These are phyloP conservation scores for Diaporthe nobilis DNA, from an alignment of 2,329 filamentous ascomycete genomes.

Conservation along the genomic window DNA sequence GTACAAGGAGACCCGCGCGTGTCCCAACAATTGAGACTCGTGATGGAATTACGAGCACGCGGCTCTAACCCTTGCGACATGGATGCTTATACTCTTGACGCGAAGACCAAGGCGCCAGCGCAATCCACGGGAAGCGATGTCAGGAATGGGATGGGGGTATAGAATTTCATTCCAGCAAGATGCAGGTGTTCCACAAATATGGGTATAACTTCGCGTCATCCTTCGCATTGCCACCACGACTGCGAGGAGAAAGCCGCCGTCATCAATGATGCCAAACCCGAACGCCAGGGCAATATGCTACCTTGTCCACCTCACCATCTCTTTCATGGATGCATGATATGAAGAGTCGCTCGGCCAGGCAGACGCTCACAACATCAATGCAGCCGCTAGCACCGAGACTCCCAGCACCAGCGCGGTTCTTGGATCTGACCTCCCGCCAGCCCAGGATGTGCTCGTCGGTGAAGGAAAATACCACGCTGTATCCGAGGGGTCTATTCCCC, in stretches of 20 bases:
- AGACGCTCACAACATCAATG: not conserved
- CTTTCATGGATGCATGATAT: not conserved
- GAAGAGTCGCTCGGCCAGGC: not conserved
- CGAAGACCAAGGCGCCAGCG: not conserved
- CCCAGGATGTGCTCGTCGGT: constrained; percentile 38
- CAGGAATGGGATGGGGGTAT: not conserved
- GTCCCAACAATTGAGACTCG: not conserved
- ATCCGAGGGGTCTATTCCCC: constrained; percentile 33
- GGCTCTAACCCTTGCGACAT: not conserved
- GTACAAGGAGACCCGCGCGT: not conserved
- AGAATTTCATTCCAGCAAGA: not conserved
- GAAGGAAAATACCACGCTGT: constrained; percentile 42
- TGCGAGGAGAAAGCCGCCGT: not conserved
- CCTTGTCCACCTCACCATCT: not conserved
- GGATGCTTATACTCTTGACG: not conserved
- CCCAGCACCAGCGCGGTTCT: constrained; percentile 3
- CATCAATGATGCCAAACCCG: constrained; percentile 9
- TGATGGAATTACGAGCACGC: not conserved
- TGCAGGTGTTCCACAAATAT: not conserved
- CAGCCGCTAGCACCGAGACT: not conserved
- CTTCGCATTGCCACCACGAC: not conserved
- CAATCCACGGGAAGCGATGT: not conserved
- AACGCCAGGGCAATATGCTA: constrained; percentile 31
- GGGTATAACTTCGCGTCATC: constrained; percentile 30
- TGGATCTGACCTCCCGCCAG: not conserved